Evolutionary conservation across 768 basidiomycete genomes (phyloP).

Genomic region (Sporobolomyces phaffii): DNA sequence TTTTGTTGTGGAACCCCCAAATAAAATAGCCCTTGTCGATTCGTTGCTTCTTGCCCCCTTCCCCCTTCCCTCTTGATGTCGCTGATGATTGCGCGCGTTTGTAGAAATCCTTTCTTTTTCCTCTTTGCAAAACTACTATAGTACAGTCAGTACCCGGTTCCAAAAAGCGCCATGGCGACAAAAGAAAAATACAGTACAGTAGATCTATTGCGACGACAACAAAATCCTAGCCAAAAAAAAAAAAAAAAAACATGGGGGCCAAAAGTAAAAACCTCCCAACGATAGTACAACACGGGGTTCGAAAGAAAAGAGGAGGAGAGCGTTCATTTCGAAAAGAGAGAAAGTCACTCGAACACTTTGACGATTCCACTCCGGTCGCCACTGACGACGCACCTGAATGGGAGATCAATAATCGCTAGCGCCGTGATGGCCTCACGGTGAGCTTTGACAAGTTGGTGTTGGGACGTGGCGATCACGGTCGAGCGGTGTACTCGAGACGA

Average conservation of each 20-base stretch:
- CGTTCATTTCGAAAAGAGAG: too few species aligned
- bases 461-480: conserved; percentile 70
- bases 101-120: too few species aligned
- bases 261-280: too few species aligned
- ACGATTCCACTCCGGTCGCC: conserved; percentile 83
- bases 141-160: too few species aligned
- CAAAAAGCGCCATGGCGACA: too few species aligned
- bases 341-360: conserved; percentile 59
- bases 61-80: neutral
- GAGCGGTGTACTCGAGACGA: conserved; percentile 61
- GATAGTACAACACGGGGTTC: too few species aligned
- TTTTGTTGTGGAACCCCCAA: neutral
- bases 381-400: conserved; percentile 88
- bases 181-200: too few species aligned
- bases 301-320: too few species aligned
- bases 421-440: conserved; percentile 89
- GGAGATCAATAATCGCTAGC: conserved; percentile 78
- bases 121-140: neutral
- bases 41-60: neutral
- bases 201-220: neutral
- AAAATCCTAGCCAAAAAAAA: too few species aligned
- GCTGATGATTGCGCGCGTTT: too few species aligned
- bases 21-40: too few species aligned
- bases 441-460: conserved; percentile 73
- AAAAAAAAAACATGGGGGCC: too few species aligned